Evolutionary conservation across 116 monocot genomes (phyloP), one percentile per base, ranked within the genome.

Genomic region (Zostera marina): DNA sequence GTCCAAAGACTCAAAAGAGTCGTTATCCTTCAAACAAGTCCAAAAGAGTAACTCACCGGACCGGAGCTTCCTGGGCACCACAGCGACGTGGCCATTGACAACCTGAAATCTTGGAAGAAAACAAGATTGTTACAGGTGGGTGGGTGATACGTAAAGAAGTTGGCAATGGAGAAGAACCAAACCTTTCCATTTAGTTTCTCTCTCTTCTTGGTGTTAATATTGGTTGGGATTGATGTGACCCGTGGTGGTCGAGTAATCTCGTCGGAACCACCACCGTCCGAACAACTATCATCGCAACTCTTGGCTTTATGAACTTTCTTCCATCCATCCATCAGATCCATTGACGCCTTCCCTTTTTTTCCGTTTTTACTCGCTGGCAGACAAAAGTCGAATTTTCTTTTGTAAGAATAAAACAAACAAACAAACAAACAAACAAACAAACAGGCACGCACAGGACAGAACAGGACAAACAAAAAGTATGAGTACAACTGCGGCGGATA

Each of bases 51-150:
- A 20, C 32, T 6, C 44, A 74, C 74, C 74, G 17, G 74, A 74
- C 11, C 74, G 64, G 9, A 74, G 59, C 56, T 38, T 74, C 59
- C 74, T 58, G 15, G 74, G 74, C 52, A 74, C 69, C 45, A 54
- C 52, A 3, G 64, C 59, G 23, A 23, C 63, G 52, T 3, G 52
- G 40, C 41, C 52, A 11, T 69, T 64, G 5, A 42, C 59, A 59
- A 68, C 56, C 69, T 44, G 68, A 11, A 40, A 49, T 57, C 62
- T 69, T 45, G 22, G 8, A 46, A 47, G 46, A 11, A 59, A 59
- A 53, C 14, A 45, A 45, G 14, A 11, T 45, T 17, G 15, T 38
- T 12, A 55, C 7, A 48, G 20, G 16, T 2, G 11, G 5, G 43
- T 22, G 38, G 8, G 26, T 38, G 47, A 38, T 19, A 41, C 58